Evolutionary conservation across 73 alveolate species (phyloP).

Genomic region (Paramecium primaurelia): DNA sequence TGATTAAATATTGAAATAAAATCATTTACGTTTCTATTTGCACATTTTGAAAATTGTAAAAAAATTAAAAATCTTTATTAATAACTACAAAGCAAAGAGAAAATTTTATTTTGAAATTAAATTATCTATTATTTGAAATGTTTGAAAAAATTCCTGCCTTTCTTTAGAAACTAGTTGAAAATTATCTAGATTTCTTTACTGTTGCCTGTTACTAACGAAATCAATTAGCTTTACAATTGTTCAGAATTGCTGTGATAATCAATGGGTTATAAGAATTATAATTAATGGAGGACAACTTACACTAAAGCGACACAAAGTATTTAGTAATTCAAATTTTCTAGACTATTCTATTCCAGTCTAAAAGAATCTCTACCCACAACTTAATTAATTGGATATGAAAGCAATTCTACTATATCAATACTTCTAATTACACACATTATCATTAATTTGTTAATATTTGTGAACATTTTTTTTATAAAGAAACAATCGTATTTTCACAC

Average conservation of each 20-base stretch:
- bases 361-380: background rate
- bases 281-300: background rate
- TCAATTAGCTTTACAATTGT: background rate
- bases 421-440: background rate
- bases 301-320: background rate
- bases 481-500: background rate
- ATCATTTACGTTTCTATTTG: background rate
- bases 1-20: background rate
- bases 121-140: background rate
- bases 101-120: background rate
- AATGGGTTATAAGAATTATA: background rate
- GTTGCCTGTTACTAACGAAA: background rate
- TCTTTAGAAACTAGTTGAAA: background rate
- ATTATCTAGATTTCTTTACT: background rate
- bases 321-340: background rate
- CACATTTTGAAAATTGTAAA: background rate
- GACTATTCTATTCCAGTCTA: background rate
- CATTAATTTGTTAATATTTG: background rate
- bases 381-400: background rate
- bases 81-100: background rate
- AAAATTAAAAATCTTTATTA: background rate
- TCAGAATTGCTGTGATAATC: background rate
- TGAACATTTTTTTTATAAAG: background rate
- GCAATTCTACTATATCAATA: background rate
- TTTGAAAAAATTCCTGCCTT: background rate